These are phyloP conservation scores for Westerdykella sp. DNA, from an alignment of 2,329 filamentous ascomycete genomes.

Conservation along the genomic window DNA sequence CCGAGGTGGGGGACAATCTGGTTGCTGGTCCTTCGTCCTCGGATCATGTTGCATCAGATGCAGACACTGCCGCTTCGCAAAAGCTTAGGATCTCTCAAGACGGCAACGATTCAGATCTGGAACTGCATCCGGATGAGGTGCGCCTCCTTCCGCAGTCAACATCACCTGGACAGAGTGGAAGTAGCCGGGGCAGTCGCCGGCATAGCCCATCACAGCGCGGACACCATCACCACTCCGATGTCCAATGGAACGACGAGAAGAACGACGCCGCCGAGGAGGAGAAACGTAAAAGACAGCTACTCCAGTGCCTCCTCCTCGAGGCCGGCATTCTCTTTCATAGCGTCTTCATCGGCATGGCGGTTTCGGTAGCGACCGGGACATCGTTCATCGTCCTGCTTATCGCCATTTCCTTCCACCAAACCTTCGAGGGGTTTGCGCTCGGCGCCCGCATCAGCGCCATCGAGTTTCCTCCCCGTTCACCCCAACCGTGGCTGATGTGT, in stretches of 20 bases:
- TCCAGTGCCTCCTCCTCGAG: slow-evolving; percentile 70
- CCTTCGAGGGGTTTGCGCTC: slow-evolving; percentile 63
- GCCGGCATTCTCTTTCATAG: slow-evolving; percentile 75
- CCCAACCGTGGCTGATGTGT: slow-evolving; percentile 68
- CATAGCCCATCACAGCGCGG: slow-evolving; percentile 18
- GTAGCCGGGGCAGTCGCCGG: slow-evolving; percentile 26
- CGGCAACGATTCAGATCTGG: slow-evolving; percentile 30
- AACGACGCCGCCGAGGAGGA: slow-evolving; percentile 26
- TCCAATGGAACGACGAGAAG: slow-evolving; percentile 19
- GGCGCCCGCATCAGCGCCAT: slow-evolving; percentile 65
- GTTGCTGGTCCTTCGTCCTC: slow-evolving; percentile 32
- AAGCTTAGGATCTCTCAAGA: slow-evolving; percentile 11
- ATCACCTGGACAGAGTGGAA: slow-evolving; percentile 11
- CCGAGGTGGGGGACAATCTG: slow-evolving; percentile 14
- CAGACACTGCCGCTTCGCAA: slow-evolving; percentile 7
- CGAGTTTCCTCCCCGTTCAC: slow-evolving; percentile 62
- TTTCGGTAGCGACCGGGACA: slow-evolving; percentile 60
- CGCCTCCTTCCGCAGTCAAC: no score
- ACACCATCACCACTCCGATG: slow-evolving; percentile 5
- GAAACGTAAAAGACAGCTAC: slow-evolving; percentile 55
- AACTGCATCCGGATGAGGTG: slow-evolving; percentile 33
- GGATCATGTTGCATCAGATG: slow-evolving; percentile 14
- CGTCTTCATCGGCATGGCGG: slow-evolving; percentile 67
- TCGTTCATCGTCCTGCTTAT: slow-evolving; percentile 61
- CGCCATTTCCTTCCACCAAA: slow-evolving; percentile 67